Percentiles rank a stretch among this genome's conserved stretches.
These are phyloP conservation scores for Trapa incisa DNA, from an alignment of 345 rosid genomes.

Conservation along the genomic window DNA sequence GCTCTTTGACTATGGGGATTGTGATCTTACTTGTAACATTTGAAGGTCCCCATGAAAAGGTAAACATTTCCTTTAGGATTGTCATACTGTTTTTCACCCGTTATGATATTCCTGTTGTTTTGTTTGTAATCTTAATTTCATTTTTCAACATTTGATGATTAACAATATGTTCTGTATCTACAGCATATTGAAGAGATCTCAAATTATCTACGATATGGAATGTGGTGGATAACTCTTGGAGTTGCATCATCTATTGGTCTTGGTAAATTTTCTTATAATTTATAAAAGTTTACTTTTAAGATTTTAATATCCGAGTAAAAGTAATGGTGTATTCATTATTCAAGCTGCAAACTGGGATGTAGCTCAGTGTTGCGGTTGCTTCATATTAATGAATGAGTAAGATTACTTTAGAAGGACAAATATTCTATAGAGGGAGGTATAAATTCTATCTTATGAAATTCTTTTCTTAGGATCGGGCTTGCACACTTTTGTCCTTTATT, in stretches of 20 bases:
- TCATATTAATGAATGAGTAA: neutral
- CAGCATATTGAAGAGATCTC: slow-evolving; percentile 83
- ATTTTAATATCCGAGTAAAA: neutral
- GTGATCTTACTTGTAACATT: slow-evolving; percentile 51
- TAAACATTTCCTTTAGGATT: slow-evolving; percentile 10
- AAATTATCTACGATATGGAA: slow-evolving; percentile 47
- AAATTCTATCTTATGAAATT: neutral
- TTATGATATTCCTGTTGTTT: neutral
- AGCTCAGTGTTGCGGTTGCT: neutral
- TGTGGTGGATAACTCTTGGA: slow-evolving; percentile 97
- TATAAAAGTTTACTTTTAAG: neutral
- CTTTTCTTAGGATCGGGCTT: slow-evolving; percentile 75
- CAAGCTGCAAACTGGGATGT: neutral
- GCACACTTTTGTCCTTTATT: slow-evolving; percentile 92
- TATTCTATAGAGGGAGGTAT: neutral
- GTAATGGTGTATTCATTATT: neutral
- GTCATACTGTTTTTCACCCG: neutral
- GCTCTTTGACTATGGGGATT: slow-evolving; percentile 22
- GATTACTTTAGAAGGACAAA: neutral
- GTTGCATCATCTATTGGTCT: slow-evolving; percentile 99
- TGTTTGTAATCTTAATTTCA: neutral
- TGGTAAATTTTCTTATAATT: slow-evolving; percentile 32
- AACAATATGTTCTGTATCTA: slow-evolving; percentile 2
- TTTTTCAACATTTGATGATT: neutral
- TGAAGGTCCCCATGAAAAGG: slow-evolving; percentile 91